Conservation (phyloP, 1,284 basidiomycete species). For the Ustilago loliicola region DNA sequence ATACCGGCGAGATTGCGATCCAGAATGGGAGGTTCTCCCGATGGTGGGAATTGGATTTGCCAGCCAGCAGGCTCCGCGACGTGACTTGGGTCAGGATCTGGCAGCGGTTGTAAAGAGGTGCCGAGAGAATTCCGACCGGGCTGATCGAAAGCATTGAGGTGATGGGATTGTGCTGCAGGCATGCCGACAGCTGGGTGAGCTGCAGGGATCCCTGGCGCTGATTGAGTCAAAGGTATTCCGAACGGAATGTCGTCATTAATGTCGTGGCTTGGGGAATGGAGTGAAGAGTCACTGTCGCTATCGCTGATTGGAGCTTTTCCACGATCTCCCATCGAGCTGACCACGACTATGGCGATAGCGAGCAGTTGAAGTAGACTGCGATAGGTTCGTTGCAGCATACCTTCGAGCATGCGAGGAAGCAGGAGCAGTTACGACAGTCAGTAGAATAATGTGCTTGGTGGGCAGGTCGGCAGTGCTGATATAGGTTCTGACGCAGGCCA, state of each 20-base stretch:
- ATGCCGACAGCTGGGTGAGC: neutral
- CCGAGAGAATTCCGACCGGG: neutral
- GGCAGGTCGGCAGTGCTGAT: too few relatives aligned
- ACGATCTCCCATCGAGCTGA: neutral
- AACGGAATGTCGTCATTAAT: neutral
- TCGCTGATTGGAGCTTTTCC: constrained; percentile 1
- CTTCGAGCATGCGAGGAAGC: too few relatives aligned
- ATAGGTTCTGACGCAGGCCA: too few relatives aligned
- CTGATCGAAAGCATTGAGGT: neutral
- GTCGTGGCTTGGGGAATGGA: neutral
- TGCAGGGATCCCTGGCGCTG: neutral
- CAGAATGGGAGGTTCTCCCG: neutral
- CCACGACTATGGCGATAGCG: neutral
- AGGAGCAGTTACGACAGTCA: too few relatives aligned
- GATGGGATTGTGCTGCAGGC: neutral
- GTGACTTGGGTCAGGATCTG: neutral
- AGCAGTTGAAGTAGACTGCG: neutral
- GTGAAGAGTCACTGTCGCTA: neutral
- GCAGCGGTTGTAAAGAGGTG: neutral
- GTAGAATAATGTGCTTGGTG: too few relatives aligned
- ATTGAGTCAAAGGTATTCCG: neutral
- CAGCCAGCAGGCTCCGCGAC: neutral
- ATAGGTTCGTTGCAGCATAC: neutral
- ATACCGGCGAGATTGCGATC: constrained; percentile 8
- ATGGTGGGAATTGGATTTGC: neutral